Conservation (phyloP, 2,329 filamentous ascomycete genomes). For the Diaporthe batatas region DNA sequence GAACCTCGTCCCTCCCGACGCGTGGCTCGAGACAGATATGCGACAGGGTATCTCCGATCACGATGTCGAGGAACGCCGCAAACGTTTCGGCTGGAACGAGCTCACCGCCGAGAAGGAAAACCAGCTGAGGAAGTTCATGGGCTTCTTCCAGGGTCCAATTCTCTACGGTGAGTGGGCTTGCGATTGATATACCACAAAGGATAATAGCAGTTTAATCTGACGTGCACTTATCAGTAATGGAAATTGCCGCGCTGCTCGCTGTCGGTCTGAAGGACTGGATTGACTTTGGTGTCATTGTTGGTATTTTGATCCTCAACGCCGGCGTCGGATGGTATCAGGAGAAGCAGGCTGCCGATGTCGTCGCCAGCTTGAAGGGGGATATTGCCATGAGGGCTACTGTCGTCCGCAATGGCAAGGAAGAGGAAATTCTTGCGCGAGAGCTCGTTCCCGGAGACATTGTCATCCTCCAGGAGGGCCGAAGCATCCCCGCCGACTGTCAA, state of each 20-base stretch:
- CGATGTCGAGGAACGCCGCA: conserved; percentile 73
- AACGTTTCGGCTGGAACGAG: conserved; percentile 77
- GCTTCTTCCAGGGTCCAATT: conserved; percentile 80
- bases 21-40: conserved; percentile 77
- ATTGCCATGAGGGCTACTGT: conserved; percentile 79
- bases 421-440: conserved; percentile 77
- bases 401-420: conserved; percentile 75
- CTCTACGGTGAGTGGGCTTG: conserved; percentile 47
- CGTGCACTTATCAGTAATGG: conserved; percentile 68
- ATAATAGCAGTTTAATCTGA: background rate
- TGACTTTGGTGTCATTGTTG: conserved; percentile 80
- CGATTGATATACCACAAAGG: conserved; percentile 46
- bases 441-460: conserved; percentile 80
- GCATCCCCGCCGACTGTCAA: conserved; percentile 76
- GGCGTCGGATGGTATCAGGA: conserved; percentile 83
- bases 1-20: conserved; percentile 65
- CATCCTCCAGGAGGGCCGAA: conserved; percentile 76
- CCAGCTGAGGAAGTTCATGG: conserved; percentile 76
- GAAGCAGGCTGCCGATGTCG: conserved; percentile 81
- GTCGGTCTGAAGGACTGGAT: conserved; percentile 81
- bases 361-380: conserved; percentile 78
- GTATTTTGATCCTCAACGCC: conserved; percentile 79
- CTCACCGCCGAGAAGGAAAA: conserved; percentile 79
- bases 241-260: conserved; percentile 78
- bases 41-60: conserved; percentile 67